These are phyloP conservation scores for Stromatinia cepivora DNA, from an alignment of 2,329 filamentous ascomycete species.

Conservation along the genomic window DNA sequence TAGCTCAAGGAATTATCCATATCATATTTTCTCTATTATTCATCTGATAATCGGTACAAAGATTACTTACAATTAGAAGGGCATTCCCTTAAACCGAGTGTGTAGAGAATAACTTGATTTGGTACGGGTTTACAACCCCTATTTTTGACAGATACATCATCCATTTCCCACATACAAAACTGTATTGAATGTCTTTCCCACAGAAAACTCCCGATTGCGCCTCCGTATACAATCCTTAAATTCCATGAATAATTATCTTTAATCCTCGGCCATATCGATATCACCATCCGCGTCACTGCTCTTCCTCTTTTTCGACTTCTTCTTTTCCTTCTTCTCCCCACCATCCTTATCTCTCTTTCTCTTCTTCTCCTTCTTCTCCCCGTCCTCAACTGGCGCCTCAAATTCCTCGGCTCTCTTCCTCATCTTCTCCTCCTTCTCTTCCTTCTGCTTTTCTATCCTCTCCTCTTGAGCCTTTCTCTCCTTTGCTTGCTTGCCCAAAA, in stretches of 20 bases:
- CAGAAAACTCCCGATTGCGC: conserved; percentile 20
- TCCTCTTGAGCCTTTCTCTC: conserved; percentile 78
- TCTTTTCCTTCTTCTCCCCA: conserved; percentile 35
- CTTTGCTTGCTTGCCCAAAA: conserved; percentile 89
- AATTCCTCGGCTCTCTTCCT: conserved; percentile 84
- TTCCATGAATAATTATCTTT: conserved; percentile 5
- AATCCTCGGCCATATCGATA: conserved; percentile 22
- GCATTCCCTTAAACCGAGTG: neutral
- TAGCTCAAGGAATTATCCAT: neutral
- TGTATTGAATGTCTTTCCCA: conserved; percentile 18
- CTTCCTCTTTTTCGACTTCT: conserved; percentile 27
- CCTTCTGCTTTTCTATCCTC: conserved; percentile 78
- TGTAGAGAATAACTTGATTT: conserved; percentile 15
- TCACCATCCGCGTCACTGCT: conserved; percentile 25
- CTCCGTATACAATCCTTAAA: conserved; percentile 2
- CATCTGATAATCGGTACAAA: neutral
- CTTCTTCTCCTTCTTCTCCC: conserved; percentile 54
- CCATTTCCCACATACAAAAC: conserved; percentile 12
- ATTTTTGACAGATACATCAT: neutral
- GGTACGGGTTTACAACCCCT: neutral
- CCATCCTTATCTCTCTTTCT: conserved; percentile 37
- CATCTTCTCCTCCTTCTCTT: conserved; percentile 85
- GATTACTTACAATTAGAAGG: neutral
- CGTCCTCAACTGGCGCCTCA: conserved; percentile 78
- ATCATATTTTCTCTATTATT: neutral